Conservation (phyloP, 2,329 filamentous ascomycete genomes). For the Penicillium sp. region DNA sequence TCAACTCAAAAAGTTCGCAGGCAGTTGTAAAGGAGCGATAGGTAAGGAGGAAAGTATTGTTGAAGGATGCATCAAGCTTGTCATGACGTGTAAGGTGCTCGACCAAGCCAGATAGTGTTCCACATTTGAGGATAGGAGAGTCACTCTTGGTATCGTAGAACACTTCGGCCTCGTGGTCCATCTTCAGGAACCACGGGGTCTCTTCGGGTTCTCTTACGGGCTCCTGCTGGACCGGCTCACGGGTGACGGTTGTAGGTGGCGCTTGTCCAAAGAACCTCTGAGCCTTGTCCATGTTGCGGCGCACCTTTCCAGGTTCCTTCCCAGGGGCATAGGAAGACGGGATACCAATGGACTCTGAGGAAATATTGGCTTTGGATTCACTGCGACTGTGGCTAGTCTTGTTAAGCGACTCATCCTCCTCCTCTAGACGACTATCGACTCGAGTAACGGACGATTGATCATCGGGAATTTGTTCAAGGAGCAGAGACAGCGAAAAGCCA, state of each 20-base stretch:
- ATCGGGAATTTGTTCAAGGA: slow-evolving; percentile 74
- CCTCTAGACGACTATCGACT: slow-evolving; percentile 37
- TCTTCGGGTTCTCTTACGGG: slow-evolving; percentile 66
- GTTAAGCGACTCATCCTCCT: slow-evolving; percentile 24
- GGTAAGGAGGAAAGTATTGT: slow-evolving; percentile 95
- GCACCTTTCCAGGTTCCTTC: slow-evolving; percentile 38
- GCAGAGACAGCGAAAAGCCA: slow-evolving; percentile 79
- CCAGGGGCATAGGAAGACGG: slow-evolving; percentile 43
- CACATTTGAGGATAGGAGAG: slow-evolving; percentile 77
- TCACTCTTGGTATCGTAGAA: slow-evolving; percentile 83
- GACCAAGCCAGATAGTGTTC: slow-evolving; percentile 82
- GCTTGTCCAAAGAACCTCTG: slow-evolving; percentile 50
- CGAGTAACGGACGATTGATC: slow-evolving; percentile 51
- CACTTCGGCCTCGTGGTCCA: slow-evolving; percentile 86
- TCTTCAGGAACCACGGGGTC: slow-evolving; percentile 75
- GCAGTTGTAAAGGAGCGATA: slow-evolving; percentile 94
- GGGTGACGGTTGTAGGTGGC: slow-evolving; percentile 40
- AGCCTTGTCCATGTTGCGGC: slow-evolving; percentile 48
- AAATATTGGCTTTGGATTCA: slow-evolving; percentile 40
- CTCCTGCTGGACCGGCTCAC: slow-evolving; percentile 36
- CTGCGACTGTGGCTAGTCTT: slow-evolving; percentile 27
- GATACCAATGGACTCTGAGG: slow-evolving; percentile 44
- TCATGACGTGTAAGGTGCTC: slow-evolving; percentile 96
- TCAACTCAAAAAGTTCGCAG: slow-evolving; percentile 84
- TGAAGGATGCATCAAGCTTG: slow-evolving; percentile 91